These are phyloP conservation scores for Magnusiomyces clavatus DNA, from an alignment of 1,139 yeast genomes.

Conservation along the genomic window DNA sequence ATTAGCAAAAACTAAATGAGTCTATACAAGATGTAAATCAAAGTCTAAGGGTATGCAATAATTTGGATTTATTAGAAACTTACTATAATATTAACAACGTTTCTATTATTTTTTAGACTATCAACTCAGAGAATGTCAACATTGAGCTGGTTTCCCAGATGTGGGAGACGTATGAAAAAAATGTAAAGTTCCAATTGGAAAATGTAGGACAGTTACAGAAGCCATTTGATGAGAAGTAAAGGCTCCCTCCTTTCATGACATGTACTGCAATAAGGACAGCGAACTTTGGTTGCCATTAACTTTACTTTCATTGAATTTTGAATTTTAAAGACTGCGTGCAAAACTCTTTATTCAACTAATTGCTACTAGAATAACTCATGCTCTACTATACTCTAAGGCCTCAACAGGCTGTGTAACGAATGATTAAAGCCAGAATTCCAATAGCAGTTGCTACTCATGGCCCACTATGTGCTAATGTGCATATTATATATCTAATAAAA, in stretches of 20 bases:
- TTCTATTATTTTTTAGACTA: conserved; percentile 34
- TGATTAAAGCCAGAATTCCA: too few species aligned
- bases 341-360: too few species aligned
- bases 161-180: conserved; percentile 74
- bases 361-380: too few species aligned
- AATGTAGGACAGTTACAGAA: conserved; percentile 59
- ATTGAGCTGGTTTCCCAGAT: conserved; percentile 68
- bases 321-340: too few species aligned
- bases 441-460: too few species aligned
- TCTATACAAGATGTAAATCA: conserved; percentile 59
- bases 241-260: too few species aligned
- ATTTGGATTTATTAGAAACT: background rate
- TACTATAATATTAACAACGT: conserved; percentile 15
- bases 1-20: conserved; percentile 58
- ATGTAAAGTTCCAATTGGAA: conserved; percentile 63
- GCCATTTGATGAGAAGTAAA: conserved; percentile 29
- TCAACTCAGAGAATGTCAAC: conserved; percentile 60
- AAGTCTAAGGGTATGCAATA: conserved; percentile 40
- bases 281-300: too few species aligned
- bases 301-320: too few species aligned
- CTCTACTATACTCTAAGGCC: too few species aligned
- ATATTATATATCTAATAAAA: conserved; percentile 7
- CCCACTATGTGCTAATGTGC: too few species aligned
- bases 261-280: too few species aligned
- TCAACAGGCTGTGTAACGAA: too few species aligned